Percentiles rank a stretch among this genome's conserved stretches.
These are phyloP conservation scores for Centella asiatica DNA, from an alignment of 129 eudicot species.

Conservation along the genomic window DNA sequence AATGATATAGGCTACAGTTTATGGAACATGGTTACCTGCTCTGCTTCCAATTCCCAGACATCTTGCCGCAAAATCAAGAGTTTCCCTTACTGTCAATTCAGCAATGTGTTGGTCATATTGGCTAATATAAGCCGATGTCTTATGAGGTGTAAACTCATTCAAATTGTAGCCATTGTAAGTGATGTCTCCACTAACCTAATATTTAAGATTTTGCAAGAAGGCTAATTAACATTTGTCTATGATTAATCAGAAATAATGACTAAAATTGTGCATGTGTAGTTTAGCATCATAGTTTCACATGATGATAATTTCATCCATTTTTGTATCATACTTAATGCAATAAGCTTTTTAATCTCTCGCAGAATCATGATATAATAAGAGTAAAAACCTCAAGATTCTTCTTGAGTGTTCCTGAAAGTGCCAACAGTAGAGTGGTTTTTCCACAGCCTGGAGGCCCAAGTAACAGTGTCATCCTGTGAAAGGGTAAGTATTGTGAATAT, in stretches of 20 bases:
- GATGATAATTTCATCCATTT: not conserved
- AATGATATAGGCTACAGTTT: too few species aligned
- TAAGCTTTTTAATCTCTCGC: not conserved
- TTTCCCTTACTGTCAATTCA: slow-evolving; percentile 17
- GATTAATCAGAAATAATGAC: not conserved
- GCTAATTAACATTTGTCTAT: not conserved
- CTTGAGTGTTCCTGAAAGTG: slow-evolving; percentile 18
- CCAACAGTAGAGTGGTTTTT: slow-evolving; percentile 19
- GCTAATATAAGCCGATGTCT: slow-evolving; percentile 17
- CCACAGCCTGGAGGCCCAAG: slow-evolving; percentile 24
- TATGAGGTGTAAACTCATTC: slow-evolving; percentile 15
- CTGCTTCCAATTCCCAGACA: slow-evolving; percentile 20
- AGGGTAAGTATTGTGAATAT: not conserved
- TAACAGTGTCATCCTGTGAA: slow-evolving; percentile 20
- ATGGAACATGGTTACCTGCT: slow-evolving; percentile 10
- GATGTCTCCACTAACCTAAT: slow-evolving; percentile 15
- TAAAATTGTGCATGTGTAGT: not conserved
- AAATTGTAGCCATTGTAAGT: slow-evolving; percentile 19
- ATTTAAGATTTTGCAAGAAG: not conserved
- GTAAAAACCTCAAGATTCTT: slow-evolving; percentile 12
- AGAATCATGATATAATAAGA: not conserved
- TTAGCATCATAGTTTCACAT: not conserved
- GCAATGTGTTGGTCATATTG: slow-evolving; percentile 18
- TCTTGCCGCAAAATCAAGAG: slow-evolving; percentile 16
- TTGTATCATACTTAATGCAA: too few species aligned